Base-by-base conservation (phyloP, 1,139 yeast species). In the Candida freyschussii region DNA sequence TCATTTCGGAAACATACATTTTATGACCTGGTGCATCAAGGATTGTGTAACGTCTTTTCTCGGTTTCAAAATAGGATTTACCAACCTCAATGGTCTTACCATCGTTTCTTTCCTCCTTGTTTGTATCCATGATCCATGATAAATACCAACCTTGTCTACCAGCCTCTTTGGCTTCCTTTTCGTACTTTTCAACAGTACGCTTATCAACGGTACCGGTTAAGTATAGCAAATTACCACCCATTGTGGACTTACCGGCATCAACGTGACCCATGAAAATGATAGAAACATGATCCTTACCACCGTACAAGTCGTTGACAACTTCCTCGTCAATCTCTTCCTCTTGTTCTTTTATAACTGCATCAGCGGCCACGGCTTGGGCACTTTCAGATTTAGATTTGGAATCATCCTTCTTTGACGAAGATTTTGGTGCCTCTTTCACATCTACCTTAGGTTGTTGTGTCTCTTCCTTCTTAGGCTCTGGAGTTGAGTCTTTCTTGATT, bases 41-140 rank as follows among this genome's bases (percentile, higher is more conserved):
- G 52, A 91, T 87, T 29, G 98, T 89, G 69, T 91, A 91, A 63
- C 97, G 81, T 67, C 98, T 83, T 69, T 85, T 87, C 29, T 89
- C 97, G 41, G 98, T 91, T 68, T 91, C 98, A 53, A 91, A 91
- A 58, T 82, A 86, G 13, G 97, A 95, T 58, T 89, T 87, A 56
- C 98, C 99, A 45, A 91, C 97, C 66, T 91, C 98, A 53, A 91
- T 94, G 48, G 99, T 91, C 68, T 91, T 93, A 70, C 99, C 99
- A 62, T 91, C 96, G 53, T 73, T 84, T 71, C 98, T 84, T 69
- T 91, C 99, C 66, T 91, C 98, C 65, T 87, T 87, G 69, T 93
- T 91, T 52, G 97, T 89, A 63, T 91, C 99, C 96, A 91, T 89
- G 52, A 93, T 94, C 98, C 98, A 91, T 10, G 97, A 89, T 54